phyloP scores from a whole-genome alignment of 2,329 filamentous ascomycete species.

The Fusarium torreyae region DNA sequence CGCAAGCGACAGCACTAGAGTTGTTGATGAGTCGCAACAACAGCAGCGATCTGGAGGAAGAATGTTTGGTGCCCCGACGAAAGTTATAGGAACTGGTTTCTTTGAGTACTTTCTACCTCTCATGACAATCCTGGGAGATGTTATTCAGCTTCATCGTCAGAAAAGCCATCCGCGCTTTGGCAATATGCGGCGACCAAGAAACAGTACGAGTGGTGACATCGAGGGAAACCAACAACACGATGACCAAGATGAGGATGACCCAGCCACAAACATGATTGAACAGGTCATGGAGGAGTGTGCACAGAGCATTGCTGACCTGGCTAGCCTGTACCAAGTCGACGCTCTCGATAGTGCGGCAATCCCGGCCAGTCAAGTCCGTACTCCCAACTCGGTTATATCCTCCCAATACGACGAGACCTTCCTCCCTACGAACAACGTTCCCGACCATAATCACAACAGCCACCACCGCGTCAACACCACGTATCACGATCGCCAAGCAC shows the following conservation, averaged over 20 bases:
- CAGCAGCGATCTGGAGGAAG: too few species aligned
- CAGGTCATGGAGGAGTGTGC: constrained; percentile 6
- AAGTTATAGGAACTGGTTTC: neutral
- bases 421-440: too few species aligned
- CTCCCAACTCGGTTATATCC: neutral
- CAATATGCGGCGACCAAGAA: neutral
- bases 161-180: constrained; percentile 3
- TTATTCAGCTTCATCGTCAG: neutral
- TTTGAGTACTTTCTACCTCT: constrained; percentile 7
- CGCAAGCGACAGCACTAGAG: too few species aligned
- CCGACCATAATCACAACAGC: too few species aligned
- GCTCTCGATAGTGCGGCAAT: neutral
- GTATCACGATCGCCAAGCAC: neutral
- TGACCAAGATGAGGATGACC: neutral
- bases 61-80: neutral
- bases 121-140: constrained; percentile 6
- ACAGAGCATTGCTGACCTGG: constrained; percentile 1
- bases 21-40: neutral
- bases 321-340: neutral
- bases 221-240: neutral
- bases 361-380: constrained; percentile 6
- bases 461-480: neutral
- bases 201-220: too few species aligned
- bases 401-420: neutral
- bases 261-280: neutral